phyloP scores from a whole-genome alignment of 2,329 filamentous ascomycete genomes.

The Aureobasidium lini region DNA sequence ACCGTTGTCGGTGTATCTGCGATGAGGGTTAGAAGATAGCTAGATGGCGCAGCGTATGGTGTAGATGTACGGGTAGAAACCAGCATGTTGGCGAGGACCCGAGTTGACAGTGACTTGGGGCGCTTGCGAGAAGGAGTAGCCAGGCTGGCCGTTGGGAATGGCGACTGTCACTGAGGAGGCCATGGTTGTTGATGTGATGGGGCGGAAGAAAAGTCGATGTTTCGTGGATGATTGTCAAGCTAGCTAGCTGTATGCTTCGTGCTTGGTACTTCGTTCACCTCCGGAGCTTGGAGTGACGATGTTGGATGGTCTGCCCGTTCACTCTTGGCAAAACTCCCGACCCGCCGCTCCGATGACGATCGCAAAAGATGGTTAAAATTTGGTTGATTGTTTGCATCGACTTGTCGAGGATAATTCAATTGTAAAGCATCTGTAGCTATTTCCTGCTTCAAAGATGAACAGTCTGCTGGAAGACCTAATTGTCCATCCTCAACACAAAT shows the following conservation, averaged over 20 bases:
- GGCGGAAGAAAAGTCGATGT: not conserved
- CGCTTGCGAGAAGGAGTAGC: constrained; percentile 52
- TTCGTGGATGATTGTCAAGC: not conserved
- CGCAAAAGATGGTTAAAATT: constrained; percentile 10
- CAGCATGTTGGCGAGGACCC: constrained; percentile 56
- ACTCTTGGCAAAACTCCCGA: not conserved
- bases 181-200: constrained; percentile 5
- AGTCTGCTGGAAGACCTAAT: not conserved
- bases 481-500: not conserved
- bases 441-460: not conserved
- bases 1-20: constrained; percentile 93
- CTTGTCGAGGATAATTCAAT: not conserved
- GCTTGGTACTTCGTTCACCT: not conserved
- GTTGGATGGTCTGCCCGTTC: not conserved
- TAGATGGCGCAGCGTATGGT: not conserved
- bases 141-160: constrained; percentile 28
- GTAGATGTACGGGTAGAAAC: constrained; percentile 77
- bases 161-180: constrained; percentile 11
- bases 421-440: too few relatives aligned
- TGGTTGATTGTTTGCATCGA: not conserved
- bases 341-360: not conserved
- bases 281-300: constrained; percentile 7
- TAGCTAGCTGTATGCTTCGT: not conserved
- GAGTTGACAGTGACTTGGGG: constrained; percentile 34
- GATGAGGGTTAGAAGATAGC: constrained; percentile 10